Percentiles rank a stretch among this genome's conserved stretches.
Conservation (phyloP, 179 eudicot species). For the Beta macrorhiza region DNA sequence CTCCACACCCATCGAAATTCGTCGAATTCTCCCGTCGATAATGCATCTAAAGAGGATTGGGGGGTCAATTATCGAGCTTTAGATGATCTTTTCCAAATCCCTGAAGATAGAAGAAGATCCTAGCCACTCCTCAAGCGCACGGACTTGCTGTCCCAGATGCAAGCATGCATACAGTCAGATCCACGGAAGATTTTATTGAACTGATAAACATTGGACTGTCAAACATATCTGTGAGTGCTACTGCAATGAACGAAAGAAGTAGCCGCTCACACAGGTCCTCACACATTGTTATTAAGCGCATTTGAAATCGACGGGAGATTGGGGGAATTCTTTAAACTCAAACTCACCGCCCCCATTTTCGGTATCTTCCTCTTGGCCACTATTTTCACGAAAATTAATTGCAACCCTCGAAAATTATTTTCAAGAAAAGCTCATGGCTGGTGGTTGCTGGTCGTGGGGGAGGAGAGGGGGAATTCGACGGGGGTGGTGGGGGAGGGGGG, state of each 20-base stretch:
- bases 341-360: no score
- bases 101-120: constrained; percentile 63
- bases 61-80: constrained; percentile 95
- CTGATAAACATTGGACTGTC: constrained; percentile 72
- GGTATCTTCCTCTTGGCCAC: no score
- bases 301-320: no score
- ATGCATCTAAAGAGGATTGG: constrained; percentile 74
- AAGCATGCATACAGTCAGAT: constrained; percentile 58
- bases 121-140: constrained; percentile 58
- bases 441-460: no score
- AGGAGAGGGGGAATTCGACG: no score
- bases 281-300: neutral
- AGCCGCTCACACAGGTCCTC: constrained; percentile 93
- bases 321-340: no score
- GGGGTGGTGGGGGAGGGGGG: no score
- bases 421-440: no score
- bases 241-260: constrained; percentile 93
- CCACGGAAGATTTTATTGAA: constrained; percentile 65
- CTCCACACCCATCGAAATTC: no score
- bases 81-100: constrained; percentile 77
- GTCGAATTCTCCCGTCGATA: constrained; percentile 22
- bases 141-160: constrained; percentile 98
- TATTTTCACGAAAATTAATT: no score
- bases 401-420: no score
- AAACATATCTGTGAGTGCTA: constrained; percentile 69